phyloP scores from a whole-genome alignment of 2,329 filamentous ascomycete species.

The Neofusicoccum ribis region DNA sequence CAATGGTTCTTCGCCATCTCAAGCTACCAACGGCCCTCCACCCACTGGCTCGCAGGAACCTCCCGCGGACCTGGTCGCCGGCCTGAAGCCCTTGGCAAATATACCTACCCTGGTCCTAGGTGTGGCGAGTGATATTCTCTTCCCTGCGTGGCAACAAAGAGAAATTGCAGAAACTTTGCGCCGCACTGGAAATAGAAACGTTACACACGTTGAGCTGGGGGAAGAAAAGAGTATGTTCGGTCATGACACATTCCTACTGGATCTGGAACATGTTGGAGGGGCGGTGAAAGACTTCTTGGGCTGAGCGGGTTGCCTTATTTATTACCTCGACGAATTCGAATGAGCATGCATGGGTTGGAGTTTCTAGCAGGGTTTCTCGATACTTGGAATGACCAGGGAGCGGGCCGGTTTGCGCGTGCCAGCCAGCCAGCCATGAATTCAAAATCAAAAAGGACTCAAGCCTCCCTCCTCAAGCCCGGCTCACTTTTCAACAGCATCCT shows the following conservation, averaged over 20 bases:
- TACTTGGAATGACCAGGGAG: constrained; percentile 16
- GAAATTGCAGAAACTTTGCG: constrained; percentile 86
- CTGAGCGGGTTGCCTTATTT: constrained; percentile 35
- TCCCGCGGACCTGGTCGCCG: constrained; percentile 76
- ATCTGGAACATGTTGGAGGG: constrained; percentile 88
- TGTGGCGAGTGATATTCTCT: constrained; percentile 92
- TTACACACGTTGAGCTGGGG: constrained; percentile 86
- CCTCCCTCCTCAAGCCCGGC: not conserved
- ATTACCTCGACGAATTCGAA: not conserved
- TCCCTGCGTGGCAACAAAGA: constrained; percentile 96
- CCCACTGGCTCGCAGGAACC: constrained; percentile 52
- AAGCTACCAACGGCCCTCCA: not conserved
- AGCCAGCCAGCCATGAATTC: constrained; percentile 3
- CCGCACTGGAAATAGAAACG: constrained; percentile 73
- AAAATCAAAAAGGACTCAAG: constrained; percentile 13
- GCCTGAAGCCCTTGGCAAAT: constrained; percentile 69
- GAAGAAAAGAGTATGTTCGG: constrained; percentile 94
- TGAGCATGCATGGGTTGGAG: constrained; percentile 18
- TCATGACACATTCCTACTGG: constrained; percentile 92
- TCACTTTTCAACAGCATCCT: not conserved
- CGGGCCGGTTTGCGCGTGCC: constrained; percentile 11
- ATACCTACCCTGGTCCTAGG: constrained; percentile 87
- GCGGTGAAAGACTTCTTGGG: constrained; percentile 77
- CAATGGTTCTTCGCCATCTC: constrained; percentile 1
- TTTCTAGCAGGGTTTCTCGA: constrained; percentile 14